phyloP scores from a whole-genome alignment of 2,329 filamentous ascomycete genomes.

The Beauveria australis region DNA sequence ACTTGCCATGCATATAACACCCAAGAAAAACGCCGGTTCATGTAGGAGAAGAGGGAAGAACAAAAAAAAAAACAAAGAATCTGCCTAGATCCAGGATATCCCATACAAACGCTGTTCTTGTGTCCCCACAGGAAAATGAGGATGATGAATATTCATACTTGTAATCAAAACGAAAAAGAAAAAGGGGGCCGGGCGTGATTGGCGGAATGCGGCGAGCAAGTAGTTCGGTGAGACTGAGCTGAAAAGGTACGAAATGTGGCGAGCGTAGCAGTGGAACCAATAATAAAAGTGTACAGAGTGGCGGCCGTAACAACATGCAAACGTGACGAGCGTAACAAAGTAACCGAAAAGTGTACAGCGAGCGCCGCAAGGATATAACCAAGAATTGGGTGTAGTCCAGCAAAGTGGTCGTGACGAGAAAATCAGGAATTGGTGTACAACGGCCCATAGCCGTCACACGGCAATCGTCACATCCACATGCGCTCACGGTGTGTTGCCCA shows the following conservation, averaged over 20 bases:
- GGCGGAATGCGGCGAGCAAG: background rate
- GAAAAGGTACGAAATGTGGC: background rate
- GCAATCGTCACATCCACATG: too few relatives aligned
- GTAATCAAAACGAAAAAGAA: background rate
- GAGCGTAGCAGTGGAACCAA: too few relatives aligned
- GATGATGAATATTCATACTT: background rate
- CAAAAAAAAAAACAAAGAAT: background rate
- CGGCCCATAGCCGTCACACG: too few relatives aligned
- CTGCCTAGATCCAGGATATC: background rate
- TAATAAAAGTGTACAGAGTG: too few relatives aligned
- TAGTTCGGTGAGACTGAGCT: background rate
- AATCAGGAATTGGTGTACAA: too few relatives aligned
- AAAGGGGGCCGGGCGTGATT: too few relatives aligned
- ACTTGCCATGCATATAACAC: background rate
- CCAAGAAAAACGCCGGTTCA: background rate
- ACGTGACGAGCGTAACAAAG: background rate
- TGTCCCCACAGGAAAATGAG: background rate
- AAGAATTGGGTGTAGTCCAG: too few relatives aligned
- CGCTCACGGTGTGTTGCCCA: slow-evolving; percentile 29
- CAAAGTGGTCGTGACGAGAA: too few relatives aligned
- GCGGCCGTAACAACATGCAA: too few relatives aligned
- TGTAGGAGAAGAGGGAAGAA: background rate
- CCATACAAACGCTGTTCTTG: background rate
- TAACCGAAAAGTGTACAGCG: background rate
- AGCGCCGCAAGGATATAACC: too few relatives aligned